These are phyloP conservation scores for Penicillium bovifimosum DNA, from an alignment of 495 filamentous ascomycete genomes.

Conservation along the genomic window DNA sequence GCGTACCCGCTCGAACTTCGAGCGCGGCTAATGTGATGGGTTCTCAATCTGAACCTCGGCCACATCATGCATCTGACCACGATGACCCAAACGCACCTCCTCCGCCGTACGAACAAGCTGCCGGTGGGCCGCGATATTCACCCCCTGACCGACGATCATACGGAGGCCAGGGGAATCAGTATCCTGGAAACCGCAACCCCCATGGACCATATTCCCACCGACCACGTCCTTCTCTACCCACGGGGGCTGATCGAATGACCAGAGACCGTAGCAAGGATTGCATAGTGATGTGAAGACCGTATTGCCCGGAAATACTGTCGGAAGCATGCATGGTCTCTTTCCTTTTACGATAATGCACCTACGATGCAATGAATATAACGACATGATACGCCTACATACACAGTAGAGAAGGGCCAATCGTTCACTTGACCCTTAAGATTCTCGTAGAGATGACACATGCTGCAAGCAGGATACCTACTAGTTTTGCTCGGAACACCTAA, in stretches of 20 bases:
- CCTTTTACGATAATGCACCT: background rate
- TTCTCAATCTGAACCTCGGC: constrained; percentile 9
- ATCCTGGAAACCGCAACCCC: constrained; percentile 12
- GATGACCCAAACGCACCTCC: constrained; percentile 57
- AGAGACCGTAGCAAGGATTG: constrained; percentile 37
- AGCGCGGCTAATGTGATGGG: constrained; percentile 20
- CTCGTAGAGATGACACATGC: background rate
- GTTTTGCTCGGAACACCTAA: background rate
- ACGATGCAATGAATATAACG: constrained; percentile 21
- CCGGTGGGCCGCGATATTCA: constrained; percentile 56
- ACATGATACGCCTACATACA: constrained; percentile 11
- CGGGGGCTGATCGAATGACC: constrained; percentile 17
- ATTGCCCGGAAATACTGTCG: background rate
- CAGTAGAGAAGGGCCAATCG: background rate
- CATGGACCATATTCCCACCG: constrained; percentile 13
- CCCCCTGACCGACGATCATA: constrained; percentile 54
- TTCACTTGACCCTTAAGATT: background rate
- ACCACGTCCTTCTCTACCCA: constrained; percentile 5
- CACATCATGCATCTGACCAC: constrained; percentile 20
- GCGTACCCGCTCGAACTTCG: constrained; percentile 14
- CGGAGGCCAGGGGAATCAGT: constrained; percentile 5
- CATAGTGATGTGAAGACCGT: constrained; percentile 37
- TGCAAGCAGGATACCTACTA: background rate
- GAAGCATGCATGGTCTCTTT: background rate
- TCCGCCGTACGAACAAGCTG: constrained; percentile 78